Percentiles rank a stretch among this genome's conserved stretches.
Evolutionary conservation across 2,329 filamentous ascomycete species (phyloP).

Genomic region (Thermoascus crustaceus): DNA sequence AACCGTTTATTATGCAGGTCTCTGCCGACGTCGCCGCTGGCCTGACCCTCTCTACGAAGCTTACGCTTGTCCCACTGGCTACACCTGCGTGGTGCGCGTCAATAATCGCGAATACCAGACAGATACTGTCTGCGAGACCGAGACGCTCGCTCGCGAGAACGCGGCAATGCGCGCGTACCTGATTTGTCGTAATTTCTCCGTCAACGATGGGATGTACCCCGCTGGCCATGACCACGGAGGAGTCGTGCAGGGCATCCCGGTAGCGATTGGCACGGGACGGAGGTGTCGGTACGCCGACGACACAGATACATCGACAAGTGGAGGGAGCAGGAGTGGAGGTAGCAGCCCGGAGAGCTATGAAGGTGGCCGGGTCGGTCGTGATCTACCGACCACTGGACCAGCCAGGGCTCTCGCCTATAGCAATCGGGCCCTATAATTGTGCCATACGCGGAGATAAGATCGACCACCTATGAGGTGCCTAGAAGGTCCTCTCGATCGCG

Average conservation of each 20-base stretch:
- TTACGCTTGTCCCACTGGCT: slow-evolving; percentile 65
- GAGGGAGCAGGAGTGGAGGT: slow-evolving; percentile 45
- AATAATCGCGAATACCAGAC: slow-evolving; percentile 97
- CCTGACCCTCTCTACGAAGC: slow-evolving; percentile 82
- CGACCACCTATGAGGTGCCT: not conserved
- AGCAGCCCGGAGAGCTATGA: slow-evolving; percentile 43
- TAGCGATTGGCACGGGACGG: slow-evolving; percentile 55
- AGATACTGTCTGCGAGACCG: slow-evolving; percentile 73
- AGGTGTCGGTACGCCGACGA: slow-evolving; percentile 43
- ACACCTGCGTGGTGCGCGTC: slow-evolving; percentile 83
- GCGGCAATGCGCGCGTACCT: slow-evolving; percentile 94
- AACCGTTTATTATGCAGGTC: slow-evolving; percentile 51
- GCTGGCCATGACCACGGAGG: slow-evolving; percentile 47
- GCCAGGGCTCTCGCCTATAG: slow-evolving; percentile 20
- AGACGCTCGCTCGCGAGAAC: slow-evolving; percentile 78
- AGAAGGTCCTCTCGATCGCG: not conserved
- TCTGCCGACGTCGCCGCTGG: slow-evolving; percentile 93
- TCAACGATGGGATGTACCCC: slow-evolving; percentile 83
- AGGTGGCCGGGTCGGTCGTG: slow-evolving; percentile 14
- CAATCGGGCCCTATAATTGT: slow-evolving; percentile 7
- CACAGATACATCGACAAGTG: slow-evolving; percentile 32
- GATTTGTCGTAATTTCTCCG: slow-evolving; percentile 95
- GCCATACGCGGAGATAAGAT: not conserved
- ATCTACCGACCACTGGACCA: slow-evolving; percentile 14
- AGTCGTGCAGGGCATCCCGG: slow-evolving; percentile 53